phyloP scores from a whole-genome alignment of 1,139 yeast genomes.

The Candida sanyaensis region DNA sequence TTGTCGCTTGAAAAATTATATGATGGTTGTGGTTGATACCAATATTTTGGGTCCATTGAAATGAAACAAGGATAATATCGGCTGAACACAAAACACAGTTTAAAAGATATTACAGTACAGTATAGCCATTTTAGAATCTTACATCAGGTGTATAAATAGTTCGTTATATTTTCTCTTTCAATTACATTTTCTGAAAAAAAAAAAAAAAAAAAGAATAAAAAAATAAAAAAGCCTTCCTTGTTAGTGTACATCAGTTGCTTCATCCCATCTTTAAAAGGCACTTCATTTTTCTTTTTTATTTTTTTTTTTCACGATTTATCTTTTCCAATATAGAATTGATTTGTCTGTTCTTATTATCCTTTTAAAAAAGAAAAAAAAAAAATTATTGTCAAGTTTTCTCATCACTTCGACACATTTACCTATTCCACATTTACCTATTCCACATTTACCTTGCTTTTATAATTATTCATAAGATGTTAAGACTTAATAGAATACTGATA shows the following conservation, averaged over 20 bases:
- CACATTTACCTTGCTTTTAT: background rate
- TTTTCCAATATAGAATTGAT: too few species aligned
- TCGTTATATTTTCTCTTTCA: too few species aligned
- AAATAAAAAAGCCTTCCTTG: too few species aligned
- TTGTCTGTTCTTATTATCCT: too few species aligned
- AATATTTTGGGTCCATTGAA: background rate
- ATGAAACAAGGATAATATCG: background rate
- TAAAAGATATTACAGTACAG: too few species aligned
- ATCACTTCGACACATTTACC: background rate
- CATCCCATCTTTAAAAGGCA: too few species aligned
- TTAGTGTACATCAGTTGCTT: too few species aligned
- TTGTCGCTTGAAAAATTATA: background rate
- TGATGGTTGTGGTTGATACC: background rate
- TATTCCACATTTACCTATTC: background rate
- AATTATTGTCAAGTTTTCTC: background rate
- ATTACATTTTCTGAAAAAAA: too few species aligned
- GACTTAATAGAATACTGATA: background rate
- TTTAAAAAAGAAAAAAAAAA: too few species aligned
- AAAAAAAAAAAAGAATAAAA: too few species aligned
- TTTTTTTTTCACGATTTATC: too few species aligned
- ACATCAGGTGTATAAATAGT: background rate
- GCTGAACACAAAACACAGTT: background rate
- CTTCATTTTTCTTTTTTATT: too few species aligned
- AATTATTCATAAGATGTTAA: constrained; percentile 3
- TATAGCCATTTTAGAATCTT: background rate